Evolutionary conservation across 2,329 filamentous ascomycete genomes (phyloP).

Genomic region (Phoma sp.): DNA sequence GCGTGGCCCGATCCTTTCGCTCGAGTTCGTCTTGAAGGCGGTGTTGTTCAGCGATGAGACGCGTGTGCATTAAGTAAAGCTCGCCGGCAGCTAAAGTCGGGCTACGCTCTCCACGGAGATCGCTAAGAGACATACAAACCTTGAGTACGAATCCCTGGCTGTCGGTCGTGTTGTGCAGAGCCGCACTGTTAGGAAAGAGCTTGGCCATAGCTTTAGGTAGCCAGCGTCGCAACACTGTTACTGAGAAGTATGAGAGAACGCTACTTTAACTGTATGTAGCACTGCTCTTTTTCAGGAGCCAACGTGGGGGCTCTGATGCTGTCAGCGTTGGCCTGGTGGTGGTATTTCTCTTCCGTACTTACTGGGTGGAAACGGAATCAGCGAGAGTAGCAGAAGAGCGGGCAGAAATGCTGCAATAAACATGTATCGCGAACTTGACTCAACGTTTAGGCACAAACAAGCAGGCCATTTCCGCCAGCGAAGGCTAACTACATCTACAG

Average conservation of each 20-base stretch:
- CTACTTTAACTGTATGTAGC: neutral
- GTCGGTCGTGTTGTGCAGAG: no score
- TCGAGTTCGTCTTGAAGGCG: neutral
- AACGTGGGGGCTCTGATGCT: slow-evolving; percentile 3
- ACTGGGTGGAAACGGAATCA: slow-evolving; percentile 5
- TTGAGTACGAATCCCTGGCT: no score
- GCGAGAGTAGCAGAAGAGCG: neutral
- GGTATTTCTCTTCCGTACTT: neutral
- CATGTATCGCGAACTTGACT: no score
- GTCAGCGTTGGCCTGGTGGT: neutral
- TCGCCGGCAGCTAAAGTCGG: slow-evolving; percentile 3
- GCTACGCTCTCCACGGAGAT: neutral
- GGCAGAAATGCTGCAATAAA: no score
- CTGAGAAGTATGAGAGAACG: no score
- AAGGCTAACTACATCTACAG: no score
- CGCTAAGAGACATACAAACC: no score
- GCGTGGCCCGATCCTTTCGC: no score
- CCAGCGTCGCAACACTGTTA: neutral
- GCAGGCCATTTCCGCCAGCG: no score
- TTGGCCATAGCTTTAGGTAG: neutral
- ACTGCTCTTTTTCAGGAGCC: slow-evolving; percentile 6
- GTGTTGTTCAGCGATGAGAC: slow-evolving; percentile 4
- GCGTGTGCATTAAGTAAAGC: neutral
- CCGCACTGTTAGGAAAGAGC: neutral
- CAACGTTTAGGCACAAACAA: no score